A percentile compares a stretch with the other conserved stretches of the same genome.
Conservation (phyloP, 2,329 filamentous ascomycete genomes). For the Paraconiothyrium sp. region DNA sequence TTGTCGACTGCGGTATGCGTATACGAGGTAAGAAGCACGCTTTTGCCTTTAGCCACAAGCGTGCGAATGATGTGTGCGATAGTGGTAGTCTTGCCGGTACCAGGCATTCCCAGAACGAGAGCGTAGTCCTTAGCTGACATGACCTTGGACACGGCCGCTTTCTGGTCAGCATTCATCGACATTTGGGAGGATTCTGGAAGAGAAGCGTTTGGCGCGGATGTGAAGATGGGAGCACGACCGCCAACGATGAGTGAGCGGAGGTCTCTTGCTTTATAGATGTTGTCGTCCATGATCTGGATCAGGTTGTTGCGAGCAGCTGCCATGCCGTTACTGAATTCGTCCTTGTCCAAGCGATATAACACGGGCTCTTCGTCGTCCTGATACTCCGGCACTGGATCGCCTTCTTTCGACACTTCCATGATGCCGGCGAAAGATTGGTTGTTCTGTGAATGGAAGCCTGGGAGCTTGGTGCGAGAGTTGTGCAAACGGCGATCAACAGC, state of each 20-base stretch:
- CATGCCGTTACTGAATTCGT: conserved; percentile 99
- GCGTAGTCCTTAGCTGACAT: conserved; percentile 97
- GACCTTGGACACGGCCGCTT: conserved; percentile 87
- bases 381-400: conserved; percentile 31
- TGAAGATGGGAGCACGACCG: conserved; percentile 77
- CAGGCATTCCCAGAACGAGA: conserved; percentile 97
- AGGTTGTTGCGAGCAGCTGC: conserved; percentile 93
- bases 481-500: conserved; percentile 91
- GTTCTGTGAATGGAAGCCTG: conserved; percentile 76
- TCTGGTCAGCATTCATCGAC: conserved; percentile 87
- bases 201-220: conserved; percentile 68
- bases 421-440: conserved; percentile 93
- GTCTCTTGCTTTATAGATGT: conserved; percentile 73
- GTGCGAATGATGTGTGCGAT: conserved; percentile 97
- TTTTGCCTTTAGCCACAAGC: conserved; percentile 87
- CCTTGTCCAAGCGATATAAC: conserved; percentile 90
- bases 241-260: conserved; percentile 85
- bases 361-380: conserved; percentile 64
- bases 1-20: conserved; percentile 99
- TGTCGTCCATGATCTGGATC: conserved; percentile 87
- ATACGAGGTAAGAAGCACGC: conserved; percentile 91
- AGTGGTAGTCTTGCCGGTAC: conserved; percentile 97
- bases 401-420: conserved; percentile 79
- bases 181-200: conserved; percentile 63
- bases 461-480: conserved; percentile 79